Evolutionary conservation across 2,329 filamentous ascomycete genomes (phyloP).

Genomic region (Claviceps sp.): DNA sequence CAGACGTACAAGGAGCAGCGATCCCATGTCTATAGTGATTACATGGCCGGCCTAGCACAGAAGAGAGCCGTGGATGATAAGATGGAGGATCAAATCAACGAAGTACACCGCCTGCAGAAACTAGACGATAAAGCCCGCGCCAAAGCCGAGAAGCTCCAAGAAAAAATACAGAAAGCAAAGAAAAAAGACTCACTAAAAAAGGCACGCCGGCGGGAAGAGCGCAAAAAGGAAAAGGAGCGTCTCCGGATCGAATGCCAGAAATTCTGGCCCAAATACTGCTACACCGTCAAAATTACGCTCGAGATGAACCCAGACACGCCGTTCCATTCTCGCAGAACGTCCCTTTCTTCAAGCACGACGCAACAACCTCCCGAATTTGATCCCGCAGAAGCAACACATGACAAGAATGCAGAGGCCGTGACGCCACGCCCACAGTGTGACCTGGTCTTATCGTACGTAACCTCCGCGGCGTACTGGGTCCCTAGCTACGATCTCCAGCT

Average conservation of each 20-base stretch:
- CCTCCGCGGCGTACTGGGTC: constrained; percentile 42
- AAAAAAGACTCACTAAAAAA: constrained; percentile 22
- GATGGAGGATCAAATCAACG: constrained; percentile 19
- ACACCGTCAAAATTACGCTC: constrained; percentile 34
- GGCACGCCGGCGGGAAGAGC: constrained; percentile 22
- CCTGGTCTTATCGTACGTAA: constrained; percentile 46
- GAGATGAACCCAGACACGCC: constrained; percentile 30
- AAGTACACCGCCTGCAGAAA: constrained; percentile 18
- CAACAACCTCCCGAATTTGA: constrained; percentile 14
- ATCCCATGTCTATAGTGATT: constrained; percentile 27
- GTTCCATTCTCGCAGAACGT: constrained; percentile 33
- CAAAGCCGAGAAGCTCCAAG: constrained; percentile 17
- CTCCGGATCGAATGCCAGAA: constrained; percentile 28
- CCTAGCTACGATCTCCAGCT: constrained; percentile 50
- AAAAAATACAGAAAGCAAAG: constrained; percentile 23
- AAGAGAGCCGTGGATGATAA: constrained; percentile 20
- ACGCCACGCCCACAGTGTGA: constrained; percentile 20
- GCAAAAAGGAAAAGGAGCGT: constrained; percentile 28
- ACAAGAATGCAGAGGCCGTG: background rate
- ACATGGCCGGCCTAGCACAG: constrained; percentile 18
- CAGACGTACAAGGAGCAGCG: constrained; percentile 30
- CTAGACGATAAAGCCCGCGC: constrained; percentile 14
- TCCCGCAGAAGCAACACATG: constrained; percentile 4
- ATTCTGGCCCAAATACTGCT: constrained; percentile 37
- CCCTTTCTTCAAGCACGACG: constrained; percentile 35